Evolutionary conservation across 345 rosid species (phyloP), one percentile per base, ranked within the genome.

Genomic region (Populus nigra): DNA sequence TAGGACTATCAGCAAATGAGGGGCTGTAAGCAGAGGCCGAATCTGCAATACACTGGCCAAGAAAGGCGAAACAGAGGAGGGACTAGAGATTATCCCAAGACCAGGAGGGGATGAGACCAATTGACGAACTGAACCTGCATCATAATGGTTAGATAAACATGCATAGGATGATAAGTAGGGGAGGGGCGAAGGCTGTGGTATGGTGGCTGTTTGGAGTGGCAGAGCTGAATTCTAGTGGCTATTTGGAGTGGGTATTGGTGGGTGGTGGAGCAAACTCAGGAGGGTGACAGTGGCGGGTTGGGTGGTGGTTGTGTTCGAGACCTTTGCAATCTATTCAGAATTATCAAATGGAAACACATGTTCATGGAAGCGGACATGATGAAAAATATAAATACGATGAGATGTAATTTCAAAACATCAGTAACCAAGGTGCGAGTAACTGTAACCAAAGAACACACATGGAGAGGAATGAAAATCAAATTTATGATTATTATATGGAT

Each of bases 201-300:
- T 0, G 3, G n/a, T 50, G 0, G n/a, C 0, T 50, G 8, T 17
- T 50, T 6, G 9, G 1, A 50, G 0, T 0, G n/a, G 57, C 0
- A 50, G 0, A 0, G 57, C 0, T 18, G 2, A 0, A 16, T 12
- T 0, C 0, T 5, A 3, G 6, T 6, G 0, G n/a, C 0, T 18
- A 8, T 47, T 50, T 50, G 2, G n/a, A 7, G 0, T 18, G n/a
- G n/a, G 59, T 18, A 16, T 4, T 47, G 50, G 18, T 47, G 50
- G 0, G 3, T 50, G 59, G 0, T 50, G 20, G 5, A 50, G 7
- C 3, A 18, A 1, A 18, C 0, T 50, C 0, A 0, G n/a, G 0
- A 50, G 59, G 0, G 59, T 50, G 0, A 50, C 3, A 50, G 9
- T 50, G 5, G 9, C 0, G 1, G 9, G 9, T 50, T 17, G 3